Evolutionary conservation across 2,329 filamentous ascomycete species (phyloP), one percentile per base, ranked within the genome.

Genomic region (Thielaviopsis euricoi): DNA sequence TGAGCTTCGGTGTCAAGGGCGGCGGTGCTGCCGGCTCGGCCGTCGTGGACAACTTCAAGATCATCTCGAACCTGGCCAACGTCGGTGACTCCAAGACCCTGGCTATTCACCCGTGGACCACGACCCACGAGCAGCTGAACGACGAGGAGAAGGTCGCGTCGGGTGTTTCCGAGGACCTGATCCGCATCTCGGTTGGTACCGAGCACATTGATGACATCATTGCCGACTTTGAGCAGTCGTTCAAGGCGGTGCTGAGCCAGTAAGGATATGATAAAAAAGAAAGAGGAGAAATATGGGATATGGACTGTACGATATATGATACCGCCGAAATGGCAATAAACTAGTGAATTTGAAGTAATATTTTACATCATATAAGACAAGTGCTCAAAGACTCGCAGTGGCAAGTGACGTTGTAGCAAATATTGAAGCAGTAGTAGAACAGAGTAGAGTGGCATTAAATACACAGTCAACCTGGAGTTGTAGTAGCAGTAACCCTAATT

Each of bases 201-300:
- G 91, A 97, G 74, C 89, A 96, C 70, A 95, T 97, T 68, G 90
- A 95, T 73, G 91, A 97, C 67, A 96, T 97, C 66, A 93, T 95
- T 67, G 86, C 83, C 65, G 91, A 97, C 72, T 96, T 97, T 68
- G 85, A 91, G 71, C 90, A 95, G 75, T 87, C 87, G 0, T 94
- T 96, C 71, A 78, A 81, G 67, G 77, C 79, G 25, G 77, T 79
- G 43, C 29, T 58, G 51, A 37, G 19, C 26, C 21, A 51, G n/a
- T 51, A 56, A 6, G 6, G 52, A 6, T 23, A 29, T 21, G 5
- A 48, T 25, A 46, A 26, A 19, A 4, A 69, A 74, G 60, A 6
- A 12, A 15, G 37, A 43, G 13, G 37, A 10, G 17, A n/a, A 3
- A 43, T n/a, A 43, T n/a, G 37, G 37, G 37, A 40, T 17, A 7